Conservation (phyloP, 345 rosid genomes). For the Heritiera littoralis region DNA sequence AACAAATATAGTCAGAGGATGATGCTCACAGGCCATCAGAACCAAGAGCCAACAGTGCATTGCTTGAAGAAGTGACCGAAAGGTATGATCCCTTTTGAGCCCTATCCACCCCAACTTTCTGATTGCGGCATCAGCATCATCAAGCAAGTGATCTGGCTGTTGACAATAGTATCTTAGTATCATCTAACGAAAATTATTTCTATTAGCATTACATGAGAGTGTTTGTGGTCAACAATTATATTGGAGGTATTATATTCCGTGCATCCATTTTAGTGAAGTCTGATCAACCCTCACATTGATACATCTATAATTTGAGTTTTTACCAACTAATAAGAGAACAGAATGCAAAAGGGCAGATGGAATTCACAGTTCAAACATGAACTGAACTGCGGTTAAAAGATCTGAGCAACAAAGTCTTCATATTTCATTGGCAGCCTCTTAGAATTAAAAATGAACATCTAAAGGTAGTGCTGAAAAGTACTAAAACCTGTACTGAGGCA, state of each 20-base stretch:
- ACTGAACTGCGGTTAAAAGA: not conserved
- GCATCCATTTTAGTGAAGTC: not conserved
- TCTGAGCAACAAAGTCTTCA: no score
- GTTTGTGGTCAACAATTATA: not conserved
- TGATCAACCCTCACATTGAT: not conserved
- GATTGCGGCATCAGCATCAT: constrained; percentile 70
- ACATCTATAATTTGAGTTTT: not conserved
- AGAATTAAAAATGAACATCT: not conserved
- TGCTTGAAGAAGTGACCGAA: constrained; percentile 59
- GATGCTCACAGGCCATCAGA: constrained; percentile 96
- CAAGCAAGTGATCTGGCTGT: constrained; percentile 93
- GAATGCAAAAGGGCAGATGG: not conserved
- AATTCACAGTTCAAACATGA: constrained; percentile 7
- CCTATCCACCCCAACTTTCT: constrained; percentile 79
- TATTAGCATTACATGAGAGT: not conserved
- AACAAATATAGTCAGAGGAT: not conserved
- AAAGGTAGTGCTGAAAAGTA: constrained; percentile 14
- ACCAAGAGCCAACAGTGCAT: constrained; percentile 72
- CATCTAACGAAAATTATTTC: not conserved
- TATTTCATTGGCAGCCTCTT: no score
- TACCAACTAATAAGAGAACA: not conserved
- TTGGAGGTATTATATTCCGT: no score
- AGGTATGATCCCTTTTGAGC: constrained; percentile 65
- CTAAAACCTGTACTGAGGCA: constrained; percentile 82
- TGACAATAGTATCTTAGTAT: not conserved